These are phyloP conservation scores for Kodamaea sagamina DNA, from an alignment of 805 yeast species.

Conservation along the genomic window DNA sequence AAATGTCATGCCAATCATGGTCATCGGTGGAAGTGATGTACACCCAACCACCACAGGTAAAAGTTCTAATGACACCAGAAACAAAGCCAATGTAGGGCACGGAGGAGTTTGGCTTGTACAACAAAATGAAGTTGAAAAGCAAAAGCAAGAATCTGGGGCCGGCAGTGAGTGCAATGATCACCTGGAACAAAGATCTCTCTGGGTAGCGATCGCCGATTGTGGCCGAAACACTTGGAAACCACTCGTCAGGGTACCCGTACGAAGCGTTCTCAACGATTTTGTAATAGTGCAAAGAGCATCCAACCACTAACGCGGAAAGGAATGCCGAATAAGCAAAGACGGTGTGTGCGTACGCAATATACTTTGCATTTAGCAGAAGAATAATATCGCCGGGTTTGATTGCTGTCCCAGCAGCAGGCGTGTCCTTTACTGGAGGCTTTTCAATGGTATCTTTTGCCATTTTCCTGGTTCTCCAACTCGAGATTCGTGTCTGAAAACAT, in stretches of 20 bases:
- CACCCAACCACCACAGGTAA: slow-evolving; percentile 98
- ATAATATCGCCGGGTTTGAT: slow-evolving; percentile 1
- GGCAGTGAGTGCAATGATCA: slow-evolving; percentile 87
- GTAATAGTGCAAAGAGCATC: slow-evolving; percentile 74
- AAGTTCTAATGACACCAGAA: slow-evolving; percentile 81
- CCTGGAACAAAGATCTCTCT: slow-evolving; percentile 88
- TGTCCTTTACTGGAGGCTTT: slow-evolving; percentile 2
- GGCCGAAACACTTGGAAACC: slow-evolving; percentile 98
- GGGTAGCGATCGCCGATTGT: slow-evolving; percentile 97
- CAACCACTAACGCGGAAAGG: slow-evolving; percentile 69
- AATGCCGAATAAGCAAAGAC: slow-evolving; percentile 74
- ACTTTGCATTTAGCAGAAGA: slow-evolving; percentile 56
- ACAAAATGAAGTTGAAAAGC: slow-evolving; percentile 52
- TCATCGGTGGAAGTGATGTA: slow-evolving; percentile 96
- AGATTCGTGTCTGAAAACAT: slow-evolving; percentile 1
- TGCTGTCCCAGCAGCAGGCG: neutral
- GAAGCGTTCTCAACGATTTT: slow-evolving; percentile 87
- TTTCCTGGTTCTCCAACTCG: neutral
- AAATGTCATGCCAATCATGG: slow-evolving; percentile 93
- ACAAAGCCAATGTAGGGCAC: slow-evolving; percentile 46
- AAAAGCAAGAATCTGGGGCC: slow-evolving; percentile 84
- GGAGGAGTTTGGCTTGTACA: slow-evolving; percentile 37
- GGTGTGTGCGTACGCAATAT: slow-evolving; percentile 72
- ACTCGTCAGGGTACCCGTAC: slow-evolving; percentile 93
- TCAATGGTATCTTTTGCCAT: slow-evolving; percentile 7